Conservation (phyloP, 352 stramenopile species). For the Aphanomyces stellatus region DNA sequence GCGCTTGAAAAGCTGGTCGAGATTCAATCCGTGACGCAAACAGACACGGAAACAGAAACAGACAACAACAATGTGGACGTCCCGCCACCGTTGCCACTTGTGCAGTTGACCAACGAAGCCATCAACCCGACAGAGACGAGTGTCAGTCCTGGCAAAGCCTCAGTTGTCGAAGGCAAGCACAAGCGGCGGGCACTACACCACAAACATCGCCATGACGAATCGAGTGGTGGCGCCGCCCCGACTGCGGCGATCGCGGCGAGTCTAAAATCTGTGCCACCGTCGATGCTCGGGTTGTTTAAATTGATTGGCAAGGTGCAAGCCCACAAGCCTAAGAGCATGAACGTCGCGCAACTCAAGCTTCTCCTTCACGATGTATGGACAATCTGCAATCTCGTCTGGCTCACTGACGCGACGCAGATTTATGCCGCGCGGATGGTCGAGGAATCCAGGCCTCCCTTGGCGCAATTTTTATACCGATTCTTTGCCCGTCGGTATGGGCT, state of each 20-base stretch:
- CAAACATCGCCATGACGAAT: neutral
- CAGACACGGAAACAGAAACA: too few relatives aligned
- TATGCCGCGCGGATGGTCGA: neutral
- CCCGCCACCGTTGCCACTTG: neutral
- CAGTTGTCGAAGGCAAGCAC: neutral
- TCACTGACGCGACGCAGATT: neutral
- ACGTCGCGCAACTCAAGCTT: neutral
- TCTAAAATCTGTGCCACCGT: neutral
- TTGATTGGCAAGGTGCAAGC: neutral
- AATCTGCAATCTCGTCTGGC: too few relatives aligned
- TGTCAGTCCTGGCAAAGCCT: neutral
- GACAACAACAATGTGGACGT: neutral
- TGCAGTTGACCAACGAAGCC: neutral
- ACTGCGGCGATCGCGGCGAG: neutral
- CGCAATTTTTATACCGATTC: slow-evolving; percentile 1
- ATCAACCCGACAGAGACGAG: neutral
- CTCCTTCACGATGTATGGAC: slow-evolving; percentile 4
- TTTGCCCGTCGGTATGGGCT: neutral
- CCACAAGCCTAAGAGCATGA: neutral
- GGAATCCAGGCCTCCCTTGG: neutral
- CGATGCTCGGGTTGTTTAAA: too few relatives aligned
- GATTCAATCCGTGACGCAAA: too few relatives aligned
- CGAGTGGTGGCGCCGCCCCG: too few relatives aligned
- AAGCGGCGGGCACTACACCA: neutral
- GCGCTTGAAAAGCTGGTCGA: neutral